Base-by-base conservation (phyloP, 768 basidiomycete genomes). In the Kwoniella mangroviensis region DNA sequence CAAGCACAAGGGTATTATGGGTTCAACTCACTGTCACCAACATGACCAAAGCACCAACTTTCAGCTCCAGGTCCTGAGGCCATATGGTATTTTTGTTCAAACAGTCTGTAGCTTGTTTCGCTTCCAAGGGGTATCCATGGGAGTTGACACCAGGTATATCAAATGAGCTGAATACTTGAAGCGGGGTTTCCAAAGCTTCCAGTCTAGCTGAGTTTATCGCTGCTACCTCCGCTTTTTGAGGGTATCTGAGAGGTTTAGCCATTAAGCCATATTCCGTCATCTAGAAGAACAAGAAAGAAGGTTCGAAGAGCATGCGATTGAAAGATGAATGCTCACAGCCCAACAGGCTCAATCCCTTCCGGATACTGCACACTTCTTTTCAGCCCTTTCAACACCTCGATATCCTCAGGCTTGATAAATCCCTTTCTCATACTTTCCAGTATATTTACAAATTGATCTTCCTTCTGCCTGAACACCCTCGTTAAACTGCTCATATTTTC, bases 351-450 rank as follows among this genome's bases (percentile, higher is more conserved):
- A 51, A 82, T 75, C 0, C 70, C 74, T 21, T 77, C 79, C 10
- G 68, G 66, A 59, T 78, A 73, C 12, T 57, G 12, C 0, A 84
- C 68, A 4, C 61, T 64, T 11, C 78, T 65, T 3, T 73, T 70
- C 51, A 77, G 77, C 2, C 28, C 22, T 12, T n/a, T 41, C 56
- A 84, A 65, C 1, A 75, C 49, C 7, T 49, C 49, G 13, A 74
- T 49, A 57, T 79, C 72, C 4, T 68, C 56, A 10, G 69, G 43
- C 28, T 66, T 67, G 55, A 82, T 73, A 1, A 43, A 5, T 0
- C 83, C 83, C 10, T 77, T 75, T 5, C 83, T 73, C 71, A 84
- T 79, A 53, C 75, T 72, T 22, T 83, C 80, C 17, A 84, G 72
- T 34, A 83, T 75, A 1, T 63, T 58, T 28, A 83, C 76, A 63